Conservation (phyloP, 192 early-diverging fungal species). For the Coemansia sp. region DNA sequence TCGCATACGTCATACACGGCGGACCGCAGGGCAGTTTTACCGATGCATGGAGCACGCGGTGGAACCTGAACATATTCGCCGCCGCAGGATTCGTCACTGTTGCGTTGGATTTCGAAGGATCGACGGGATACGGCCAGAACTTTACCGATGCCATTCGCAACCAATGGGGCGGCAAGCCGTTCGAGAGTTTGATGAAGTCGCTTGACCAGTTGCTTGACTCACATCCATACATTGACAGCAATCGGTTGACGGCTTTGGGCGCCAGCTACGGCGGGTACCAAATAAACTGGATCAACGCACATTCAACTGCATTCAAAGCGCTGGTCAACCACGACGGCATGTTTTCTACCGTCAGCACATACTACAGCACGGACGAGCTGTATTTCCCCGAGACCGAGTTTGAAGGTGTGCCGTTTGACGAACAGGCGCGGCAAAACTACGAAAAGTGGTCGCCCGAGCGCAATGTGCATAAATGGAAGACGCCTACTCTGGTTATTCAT, state of each 20-base stretch:
- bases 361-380: conserved; percentile 76
- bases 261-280: conserved; percentile 80
- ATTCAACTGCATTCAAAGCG: conserved; percentile 65
- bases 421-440: conserved; percentile 54
- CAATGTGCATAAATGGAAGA: conserved; percentile 66
- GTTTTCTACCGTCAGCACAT: conserved; percentile 61
- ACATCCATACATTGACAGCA: conserved; percentile 57
- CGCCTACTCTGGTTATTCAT: conserved; percentile 79
- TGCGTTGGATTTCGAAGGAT: conserved; percentile 74
- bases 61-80: conserved; percentile 78
- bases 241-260: conserved; percentile 64
- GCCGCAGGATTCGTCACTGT: conserved; percentile 71
- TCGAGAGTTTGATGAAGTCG: conserved; percentile 70
- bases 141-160: conserved; percentile 76
- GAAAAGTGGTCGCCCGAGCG: conserved; percentile 69
- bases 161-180: conserved; percentile 78
- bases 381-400: conserved; percentile 79
- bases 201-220: conserved; percentile 56
- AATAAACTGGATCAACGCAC: conserved; percentile 83
- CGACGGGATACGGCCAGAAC: conserved; percentile 77
- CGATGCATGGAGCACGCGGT: conserved; percentile 60
- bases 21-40: conserved; percentile 68
- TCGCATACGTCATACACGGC: conserved; percentile 82
- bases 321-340: conserved; percentile 77
- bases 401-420: conserved; percentile 62